These are phyloP conservation scores for Spizellomyces sp. DNA, from an alignment of 192 early-diverging fungal species.

Conservation along the genomic window DNA sequence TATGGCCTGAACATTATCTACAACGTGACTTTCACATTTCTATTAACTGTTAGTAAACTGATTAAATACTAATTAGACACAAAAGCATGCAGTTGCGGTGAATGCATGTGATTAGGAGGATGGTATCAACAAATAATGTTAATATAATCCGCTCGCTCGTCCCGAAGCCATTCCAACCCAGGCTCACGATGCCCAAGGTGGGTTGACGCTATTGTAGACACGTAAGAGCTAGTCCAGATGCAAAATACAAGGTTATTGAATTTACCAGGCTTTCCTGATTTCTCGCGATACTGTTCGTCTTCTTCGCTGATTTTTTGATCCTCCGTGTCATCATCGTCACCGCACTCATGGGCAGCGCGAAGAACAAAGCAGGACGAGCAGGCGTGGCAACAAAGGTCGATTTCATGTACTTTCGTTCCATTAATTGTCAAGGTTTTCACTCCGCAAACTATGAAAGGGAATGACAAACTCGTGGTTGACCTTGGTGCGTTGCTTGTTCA, in stretches of 20 bases:
- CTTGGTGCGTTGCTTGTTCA: not conserved
- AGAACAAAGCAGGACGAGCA: conserved; percentile 19
- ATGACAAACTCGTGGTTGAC: not conserved
- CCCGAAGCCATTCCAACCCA: conserved; percentile 29
- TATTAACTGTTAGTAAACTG: too few species aligned
- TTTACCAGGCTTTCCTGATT: too few species aligned
- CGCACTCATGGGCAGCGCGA: conserved; percentile 26
- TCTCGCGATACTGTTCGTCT: too few species aligned
- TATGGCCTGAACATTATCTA: too few species aligned
- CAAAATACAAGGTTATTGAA: too few species aligned
- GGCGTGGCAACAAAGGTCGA: conserved; percentile 14
- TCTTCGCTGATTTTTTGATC: not conserved
- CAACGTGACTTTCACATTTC: too few species aligned
- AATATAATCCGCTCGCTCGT: conserved; percentile 22
- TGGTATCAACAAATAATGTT: conserved; percentile 14
- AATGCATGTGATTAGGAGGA: too few species aligned
- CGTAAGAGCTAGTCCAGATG: too few species aligned
- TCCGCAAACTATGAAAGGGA: not conserved
- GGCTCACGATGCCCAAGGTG: conserved; percentile 2
- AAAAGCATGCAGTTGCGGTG: too few species aligned
- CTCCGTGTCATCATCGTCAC: not conserved
- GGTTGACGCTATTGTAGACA: too few species aligned
- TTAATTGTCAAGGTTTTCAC: conserved; percentile 21
- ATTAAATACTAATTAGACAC: too few species aligned
- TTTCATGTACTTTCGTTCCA: conserved; percentile 25